These are phyloP conservation scores for Termitomyces sp. DNA, from an alignment of 768 basidiomycete species.

Conservation along the genomic window DNA sequence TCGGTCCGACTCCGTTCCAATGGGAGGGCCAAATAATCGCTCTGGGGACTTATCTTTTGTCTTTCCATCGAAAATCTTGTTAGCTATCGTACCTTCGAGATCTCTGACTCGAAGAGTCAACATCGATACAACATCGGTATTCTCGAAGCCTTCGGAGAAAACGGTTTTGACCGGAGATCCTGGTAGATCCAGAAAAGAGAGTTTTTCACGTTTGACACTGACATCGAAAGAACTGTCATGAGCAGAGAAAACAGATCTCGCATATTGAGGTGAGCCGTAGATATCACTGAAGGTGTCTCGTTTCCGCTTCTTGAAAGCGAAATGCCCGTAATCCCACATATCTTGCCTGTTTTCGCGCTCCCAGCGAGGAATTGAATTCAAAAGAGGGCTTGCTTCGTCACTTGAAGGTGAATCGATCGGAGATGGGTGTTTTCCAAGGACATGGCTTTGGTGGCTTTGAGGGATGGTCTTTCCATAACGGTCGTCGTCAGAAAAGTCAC, in stretches of 20 bases:
- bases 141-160: not conserved
- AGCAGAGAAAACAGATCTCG: not conserved
- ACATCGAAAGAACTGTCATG: conserved; percentile 4
- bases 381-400: conserved; percentile 12
- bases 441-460: not conserved
- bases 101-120: conserved; percentile 20
- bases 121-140: not conserved
- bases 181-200: conserved; percentile 20
- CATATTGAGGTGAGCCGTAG: conserved; percentile 24
- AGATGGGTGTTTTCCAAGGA: not conserved
- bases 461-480: not conserved
- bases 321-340: conserved; percentile 14
- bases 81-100: conserved; percentile 30
- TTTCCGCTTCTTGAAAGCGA: conserved; percentile 22
- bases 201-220: conserved; percentile 32
- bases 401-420: conserved; percentile 11
- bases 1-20: conserved; percentile 29
- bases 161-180: conserved; percentile 5
- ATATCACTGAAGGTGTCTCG: conserved; percentile 1
- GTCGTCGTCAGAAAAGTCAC: conserved; percentile 18
- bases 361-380: conserved; percentile 18
- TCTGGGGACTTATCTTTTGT: conserved; percentile 25
- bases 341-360: conserved; percentile 17
- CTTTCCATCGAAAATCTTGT: not conserved
- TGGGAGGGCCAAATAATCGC: conserved; percentile 32